These are phyloP conservation scores for Alectoria sarmentosa DNA, from an alignment of 495 filamentous ascomycete genomes.

Conservation along the genomic window DNA sequence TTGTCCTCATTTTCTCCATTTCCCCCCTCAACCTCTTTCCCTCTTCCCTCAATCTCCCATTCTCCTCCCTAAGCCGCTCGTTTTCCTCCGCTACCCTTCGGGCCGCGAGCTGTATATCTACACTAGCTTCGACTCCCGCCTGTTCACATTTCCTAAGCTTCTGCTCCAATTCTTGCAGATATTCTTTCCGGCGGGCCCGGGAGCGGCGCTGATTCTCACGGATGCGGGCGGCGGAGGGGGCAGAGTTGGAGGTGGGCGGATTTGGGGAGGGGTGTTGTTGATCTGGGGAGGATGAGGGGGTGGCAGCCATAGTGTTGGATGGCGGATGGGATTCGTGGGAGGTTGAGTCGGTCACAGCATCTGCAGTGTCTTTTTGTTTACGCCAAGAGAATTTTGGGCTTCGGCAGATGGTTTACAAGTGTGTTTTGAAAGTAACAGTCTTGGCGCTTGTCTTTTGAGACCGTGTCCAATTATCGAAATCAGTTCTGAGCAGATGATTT, in stretches of 20 bases:
- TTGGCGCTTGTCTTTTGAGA: background rate
- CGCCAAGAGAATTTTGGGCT: background rate
- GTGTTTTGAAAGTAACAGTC: background rate
- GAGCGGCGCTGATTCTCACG: constrained; percentile 81
- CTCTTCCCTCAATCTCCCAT: constrained; percentile 1
- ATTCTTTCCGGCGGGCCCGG: constrained; percentile 68
- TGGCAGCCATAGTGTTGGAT: background rate
- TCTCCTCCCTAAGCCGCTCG: constrained; percentile 39
- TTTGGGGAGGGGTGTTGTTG: background rate
- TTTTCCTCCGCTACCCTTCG: constrained; percentile 59
- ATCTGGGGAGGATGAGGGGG: background rate
- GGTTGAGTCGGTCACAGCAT: background rate
- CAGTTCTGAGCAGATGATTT: background rate
- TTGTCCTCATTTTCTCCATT: background rate
- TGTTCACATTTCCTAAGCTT: constrained; percentile 54
- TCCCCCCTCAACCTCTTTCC: background rate
- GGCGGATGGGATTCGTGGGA: background rate
- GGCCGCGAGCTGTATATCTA: constrained; percentile 58
- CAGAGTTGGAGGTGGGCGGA: background rate
- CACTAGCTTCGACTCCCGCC: constrained; percentile 48
- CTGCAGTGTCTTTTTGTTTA: background rate
- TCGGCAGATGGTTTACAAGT: too few species aligned
- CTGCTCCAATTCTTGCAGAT: constrained; percentile 62
- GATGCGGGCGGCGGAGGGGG: constrained; percentile 13
- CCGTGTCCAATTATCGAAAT: too few species aligned